Evolutionary conservation across 768 basidiomycete species (phyloP).

Genomic region (Cubamyces sp.): DNA sequence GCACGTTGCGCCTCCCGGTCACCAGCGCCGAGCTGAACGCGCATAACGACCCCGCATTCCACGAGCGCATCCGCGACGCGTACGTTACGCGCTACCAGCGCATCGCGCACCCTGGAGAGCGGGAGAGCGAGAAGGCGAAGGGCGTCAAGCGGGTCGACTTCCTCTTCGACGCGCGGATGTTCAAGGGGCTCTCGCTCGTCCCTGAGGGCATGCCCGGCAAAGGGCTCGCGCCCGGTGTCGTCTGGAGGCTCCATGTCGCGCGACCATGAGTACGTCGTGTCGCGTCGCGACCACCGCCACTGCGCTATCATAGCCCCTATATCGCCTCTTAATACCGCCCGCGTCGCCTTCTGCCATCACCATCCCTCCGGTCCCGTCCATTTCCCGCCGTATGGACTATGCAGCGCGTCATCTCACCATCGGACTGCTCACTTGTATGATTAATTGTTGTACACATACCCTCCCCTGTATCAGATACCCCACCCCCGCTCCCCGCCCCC

Average conservation of each 20-base stretch:
- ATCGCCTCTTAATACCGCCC: neutral
- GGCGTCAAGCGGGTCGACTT: slow-evolving; percentile 62
- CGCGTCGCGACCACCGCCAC: neutral
- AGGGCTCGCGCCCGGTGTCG: slow-evolving; percentile 24
- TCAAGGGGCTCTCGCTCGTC: slow-evolving; percentile 28
- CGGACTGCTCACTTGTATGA: slow-evolving; percentile 17
- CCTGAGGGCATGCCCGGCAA: slow-evolving; percentile 23
- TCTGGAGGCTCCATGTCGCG: slow-evolving; percentile 27
- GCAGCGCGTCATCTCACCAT: slow-evolving; percentile 11
- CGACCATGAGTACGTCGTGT: slow-evolving; percentile 21
- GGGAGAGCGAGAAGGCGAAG: slow-evolving; percentile 46
- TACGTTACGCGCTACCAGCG: slow-evolving; percentile 46
- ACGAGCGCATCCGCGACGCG: slow-evolving; percentile 43
- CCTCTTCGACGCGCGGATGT: slow-evolving; percentile 38
- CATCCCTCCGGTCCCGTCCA: neutral
- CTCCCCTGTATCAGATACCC: slow-evolving; percentile 15
- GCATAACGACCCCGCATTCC: slow-evolving; percentile 35
- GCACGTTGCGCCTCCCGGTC: slow-evolving; percentile 45
- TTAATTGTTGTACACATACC: slow-evolving; percentile 21
- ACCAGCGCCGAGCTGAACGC: slow-evolving; percentile 45
- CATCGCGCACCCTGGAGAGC: slow-evolving; percentile 35
- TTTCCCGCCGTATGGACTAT: slow-evolving; percentile 10
- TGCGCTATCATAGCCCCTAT: slow-evolving; percentile 12
- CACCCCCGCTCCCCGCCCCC: neutral
- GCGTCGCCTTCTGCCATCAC: neutral